phyloP scores from a whole-genome alignment of 495 filamentous ascomycete genomes.

The Viridothelium virens region DNA sequence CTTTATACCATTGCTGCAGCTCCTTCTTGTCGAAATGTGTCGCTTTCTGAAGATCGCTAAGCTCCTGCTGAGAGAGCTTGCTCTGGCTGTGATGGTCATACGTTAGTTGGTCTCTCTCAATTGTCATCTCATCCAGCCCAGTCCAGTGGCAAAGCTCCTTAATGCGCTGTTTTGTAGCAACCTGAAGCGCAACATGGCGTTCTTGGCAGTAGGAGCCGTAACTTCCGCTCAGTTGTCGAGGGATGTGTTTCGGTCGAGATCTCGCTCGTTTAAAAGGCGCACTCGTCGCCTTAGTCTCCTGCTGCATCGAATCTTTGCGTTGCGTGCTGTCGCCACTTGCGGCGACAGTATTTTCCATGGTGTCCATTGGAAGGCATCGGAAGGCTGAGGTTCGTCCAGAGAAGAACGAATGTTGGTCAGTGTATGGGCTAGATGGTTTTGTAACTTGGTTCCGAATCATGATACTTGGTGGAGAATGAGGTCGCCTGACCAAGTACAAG shows the following conservation, averaged over 20 bases:
- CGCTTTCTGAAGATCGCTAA: conserved; percentile 86
- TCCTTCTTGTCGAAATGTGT: conserved; percentile 99
- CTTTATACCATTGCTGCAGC: conserved; percentile 99
- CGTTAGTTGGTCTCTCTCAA: conserved; percentile 21
- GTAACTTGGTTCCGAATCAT: neutral
- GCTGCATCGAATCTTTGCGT: neutral
- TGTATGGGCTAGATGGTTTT: neutral
- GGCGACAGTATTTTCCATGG: neutral
- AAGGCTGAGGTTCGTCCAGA: neutral
- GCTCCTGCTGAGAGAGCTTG: conserved; percentile 91
- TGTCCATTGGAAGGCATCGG: neutral
- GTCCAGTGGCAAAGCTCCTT: conserved; percentile 9
- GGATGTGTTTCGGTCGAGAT: conserved; percentile 20
- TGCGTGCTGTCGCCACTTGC: neutral
- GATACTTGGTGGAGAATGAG: neutral
- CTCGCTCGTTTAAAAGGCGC: conserved; percentile 19
- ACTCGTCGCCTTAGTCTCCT: neutral
- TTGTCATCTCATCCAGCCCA: neutral
- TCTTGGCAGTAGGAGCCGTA: conserved; percentile 12
- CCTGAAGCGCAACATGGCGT: conserved; percentile 1
- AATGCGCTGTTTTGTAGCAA: conserved; percentile 5
- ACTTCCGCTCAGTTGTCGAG: conserved; percentile 17
- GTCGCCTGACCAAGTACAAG: neutral
- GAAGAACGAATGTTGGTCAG: neutral
- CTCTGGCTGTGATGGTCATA: conserved; percentile 34